A percentile compares a stretch with the other conserved stretches of the same genome.
Evolutionary conservation across 176 grass and related monocot genomes (phyloP).

Genomic region (Chrysopogon serrulatus): DNA sequence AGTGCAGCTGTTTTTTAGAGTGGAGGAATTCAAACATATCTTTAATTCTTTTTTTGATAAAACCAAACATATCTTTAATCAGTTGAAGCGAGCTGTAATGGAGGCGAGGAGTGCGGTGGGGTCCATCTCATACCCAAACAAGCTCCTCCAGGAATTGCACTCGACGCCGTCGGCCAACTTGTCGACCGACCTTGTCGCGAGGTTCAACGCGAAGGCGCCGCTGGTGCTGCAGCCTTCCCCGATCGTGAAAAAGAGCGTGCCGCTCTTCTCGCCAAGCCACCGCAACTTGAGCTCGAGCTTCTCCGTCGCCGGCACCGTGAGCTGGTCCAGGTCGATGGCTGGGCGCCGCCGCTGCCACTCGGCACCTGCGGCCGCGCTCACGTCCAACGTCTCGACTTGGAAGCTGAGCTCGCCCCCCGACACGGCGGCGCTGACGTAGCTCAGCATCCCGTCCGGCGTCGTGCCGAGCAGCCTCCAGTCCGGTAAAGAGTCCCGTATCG

Average conservation of each 20-base stretch:
- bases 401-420: background rate
- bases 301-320: no score
- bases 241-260: background rate
- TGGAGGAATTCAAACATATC: no score
- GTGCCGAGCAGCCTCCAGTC: background rate
- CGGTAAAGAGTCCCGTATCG: background rate
- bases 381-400: background rate
- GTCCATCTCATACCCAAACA: constrained; percentile 13
- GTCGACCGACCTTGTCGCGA: background rate
- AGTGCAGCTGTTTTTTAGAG: no score
- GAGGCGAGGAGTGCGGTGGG: background rate
- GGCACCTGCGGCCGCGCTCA: no score
- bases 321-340: no score
- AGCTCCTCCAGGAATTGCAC: background rate
- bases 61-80: no score
- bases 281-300: no score
- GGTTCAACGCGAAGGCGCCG: background rate
- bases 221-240: background rate
- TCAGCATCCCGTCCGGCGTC: background rate
- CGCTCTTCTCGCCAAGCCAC: no score
- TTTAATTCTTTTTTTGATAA: no score
- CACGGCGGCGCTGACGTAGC: background rate
- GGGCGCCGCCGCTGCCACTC: no score
- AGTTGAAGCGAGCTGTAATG: no score
- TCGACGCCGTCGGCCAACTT: background rate